Base-by-base conservation (phyloP, 805 yeast genomes). In the Barnettozyma pratensis region DNA sequence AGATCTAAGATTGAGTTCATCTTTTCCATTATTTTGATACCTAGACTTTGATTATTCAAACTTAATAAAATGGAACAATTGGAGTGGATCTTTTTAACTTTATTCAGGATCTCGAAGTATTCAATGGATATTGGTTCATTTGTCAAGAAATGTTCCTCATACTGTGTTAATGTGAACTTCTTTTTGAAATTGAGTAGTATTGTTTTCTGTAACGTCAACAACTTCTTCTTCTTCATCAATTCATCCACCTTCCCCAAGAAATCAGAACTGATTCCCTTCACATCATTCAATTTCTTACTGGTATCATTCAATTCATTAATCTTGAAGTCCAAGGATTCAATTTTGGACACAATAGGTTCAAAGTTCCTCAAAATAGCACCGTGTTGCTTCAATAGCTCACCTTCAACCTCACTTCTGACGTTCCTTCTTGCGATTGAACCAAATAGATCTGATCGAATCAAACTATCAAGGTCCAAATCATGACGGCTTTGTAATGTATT, bases 21-120 rank as follows among this genome's bases (percentile, higher is more conserved):
- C 56, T 80, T 75, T 9, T 72, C 67, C 77, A 88, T 79, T 38
- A 90, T 78, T 34, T 79, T 77, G 28, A 76, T 61, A 1, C 96
- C 95, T 12, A 86, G 68, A 42, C 72, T 71, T 14, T 83, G 83
- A 56, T 85, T 82, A 34, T 85, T 83, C 58, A 83, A 74, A 5
- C 89, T 79, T 27, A 94, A 72, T 31, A 94, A 68, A 19, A 83
- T 75, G 42, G 86, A 81, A 44, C 96, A 83, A 49, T 83, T 79
- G 34, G 76, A 73, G 60, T 83, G 81, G 30, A 91, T 84, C 36
- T 62, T 58, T 55, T 85, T 81, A 7, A 87, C 84, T 57, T 81
- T 83, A 11, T 70, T 65, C 34, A 91, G 68, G 1, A 80, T 75
- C 4, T 59, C 61, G 56, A 88, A 87, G 60, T 85, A 89, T 45